Base-by-base conservation (phyloP, 2,329 filamentous ascomycete species). In the Metarhizium rileyi region DNA sequence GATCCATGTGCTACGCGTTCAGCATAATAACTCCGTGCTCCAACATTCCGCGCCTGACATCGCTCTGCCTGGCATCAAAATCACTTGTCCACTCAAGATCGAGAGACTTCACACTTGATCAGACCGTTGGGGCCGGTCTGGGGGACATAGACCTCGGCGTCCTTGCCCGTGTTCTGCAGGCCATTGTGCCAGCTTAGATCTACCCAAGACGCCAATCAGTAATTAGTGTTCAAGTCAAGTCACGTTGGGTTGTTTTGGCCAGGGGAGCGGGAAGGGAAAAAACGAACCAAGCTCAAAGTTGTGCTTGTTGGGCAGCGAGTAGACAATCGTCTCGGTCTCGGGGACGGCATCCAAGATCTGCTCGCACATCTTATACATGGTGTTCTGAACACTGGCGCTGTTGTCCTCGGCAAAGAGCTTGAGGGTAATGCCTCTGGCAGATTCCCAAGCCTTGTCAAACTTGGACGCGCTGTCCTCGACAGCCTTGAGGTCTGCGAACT, bases 351-450 rank as follows among this genome's bases (percentile, higher is more conserved):
- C 84, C 48, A 98, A 75, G 57, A 98, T 95, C 66, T 84, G 75
- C 67, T 91, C 86, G 60, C 80, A 83, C 91, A 98, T 98, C 75
- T 96, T 94, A 75, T 96, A 98, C 93, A 98, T 97, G 53, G 91
- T 97, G 60, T 84, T 84, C 72, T 98, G 93, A 23, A 98, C 93
- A 60, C 88, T 95, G 44, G 93, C 87, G 61, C 88, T 95, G 63
- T 90, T 77, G 63, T 98, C 90, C 63, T 84, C 80, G 40, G 93
- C 91, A 62, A 98, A 98, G 0, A 83, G 87, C 71, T 87, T 86
- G 66, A 96, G 76, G n/a, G 90, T 96, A 65, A 94, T 93, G 48
- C 76, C 73, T 53, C 89, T 78, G n/a, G 89, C 89, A 48, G 77
- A 76, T 56, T 83, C 74, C 78, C 84, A 96, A 20, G 90, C 87